phyloP scores from a whole-genome alignment of 805 yeast species.

The Ogataea henricii region DNA sequence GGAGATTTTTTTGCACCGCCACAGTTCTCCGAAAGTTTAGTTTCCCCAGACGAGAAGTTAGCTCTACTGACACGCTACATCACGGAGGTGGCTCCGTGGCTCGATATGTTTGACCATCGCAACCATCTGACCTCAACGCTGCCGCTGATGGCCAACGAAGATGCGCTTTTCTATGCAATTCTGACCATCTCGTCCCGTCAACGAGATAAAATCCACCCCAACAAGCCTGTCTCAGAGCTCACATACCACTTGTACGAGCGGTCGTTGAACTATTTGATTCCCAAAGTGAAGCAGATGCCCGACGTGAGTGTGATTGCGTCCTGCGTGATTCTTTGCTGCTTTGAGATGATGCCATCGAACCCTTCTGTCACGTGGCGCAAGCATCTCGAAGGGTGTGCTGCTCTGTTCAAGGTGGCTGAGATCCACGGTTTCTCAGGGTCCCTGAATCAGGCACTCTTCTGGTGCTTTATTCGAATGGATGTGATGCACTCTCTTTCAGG shows the following conservation, averaged over 20 bases:
- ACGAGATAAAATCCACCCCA: slow-evolving; percentile 16
- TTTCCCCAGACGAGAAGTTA: slow-evolving; percentile 27
- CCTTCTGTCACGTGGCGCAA: slow-evolving; percentile 42
- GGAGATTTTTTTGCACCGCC: slow-evolving; percentile 10
- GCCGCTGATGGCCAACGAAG: slow-evolving; percentile 22
- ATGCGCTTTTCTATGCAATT: slow-evolving; percentile 18
- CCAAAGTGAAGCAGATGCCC: slow-evolving; percentile 18
- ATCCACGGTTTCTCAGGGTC: slow-evolving; percentile 41
- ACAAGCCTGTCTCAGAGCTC: slow-evolving; percentile 15
- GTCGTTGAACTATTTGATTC: slow-evolving; percentile 24
- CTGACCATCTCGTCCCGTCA: slow-evolving; percentile 26
- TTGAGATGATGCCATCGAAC: slow-evolving; percentile 44
- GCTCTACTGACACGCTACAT: slow-evolving; percentile 21
- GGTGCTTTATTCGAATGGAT: slow-evolving; percentile 48
- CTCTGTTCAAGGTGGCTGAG: slow-evolving; percentile 38
- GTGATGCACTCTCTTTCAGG: slow-evolving; percentile 42
- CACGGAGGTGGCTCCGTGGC: slow-evolving; percentile 25
- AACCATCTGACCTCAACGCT: slow-evolving; percentile 24
- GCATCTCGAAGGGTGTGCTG: slow-evolving; percentile 45
- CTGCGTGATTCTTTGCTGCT: slow-evolving; percentile 35
- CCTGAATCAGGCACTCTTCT: slow-evolving; percentile 41
- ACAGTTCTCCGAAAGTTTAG: slow-evolving; percentile 28
- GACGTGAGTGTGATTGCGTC: slow-evolving; percentile 23
- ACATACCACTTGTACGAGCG: slow-evolving; percentile 24
- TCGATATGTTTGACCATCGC: slow-evolving; percentile 30